Evolutionary conservation across 192 early-diverging fungal species (phyloP), one percentile per base, ranked within the genome.

Genomic region (Pilobolus umbonatus): DNA sequence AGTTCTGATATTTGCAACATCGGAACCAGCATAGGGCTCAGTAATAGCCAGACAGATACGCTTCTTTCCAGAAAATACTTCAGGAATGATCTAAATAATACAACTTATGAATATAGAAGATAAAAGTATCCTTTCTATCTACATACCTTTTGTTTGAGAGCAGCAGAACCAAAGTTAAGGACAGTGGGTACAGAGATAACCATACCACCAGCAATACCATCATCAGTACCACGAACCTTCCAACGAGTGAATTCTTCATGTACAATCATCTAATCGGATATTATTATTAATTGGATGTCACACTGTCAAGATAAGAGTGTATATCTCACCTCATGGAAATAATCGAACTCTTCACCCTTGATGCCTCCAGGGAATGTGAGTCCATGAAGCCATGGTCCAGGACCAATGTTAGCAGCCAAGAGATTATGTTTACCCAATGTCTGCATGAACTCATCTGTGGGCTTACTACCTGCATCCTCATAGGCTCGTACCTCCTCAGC

Each of bases 41-140:
- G 91, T 91, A 55, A 93, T 88, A 12, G 85, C 86, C 65, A 91
- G 71, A 53, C 88, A 89, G 57, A 93, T 93, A 58, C 81, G 78
- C 74, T 93, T 92, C 49, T 75, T 59, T 22, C 91, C 91, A 24
- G 63, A 57, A 52, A 90, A 69, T 36, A 84, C 80, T 12, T 80
- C 83, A 34, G 75, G 80, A 25, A 83, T 80, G 40, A 69, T 34
- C 52, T 54, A 54, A 1, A 38, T 12, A 38, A 14, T 42, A 1
- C 5, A 2, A 2, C 19, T 42, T 17, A 35, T 35, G 11, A 35
- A 35, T 11, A 35, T 35, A 11, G 11, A 35, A 35, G 34, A 35
- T 35, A 35, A 35, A 35, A 8, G 5, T 35, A 17, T 15, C 19
- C 12, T 42, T 42, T 42, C 3, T 42, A 17, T 24, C 0, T 53